Percentiles rank a stretch among this genome's conserved stretches.
Conservation (phyloP, 2,329 filamentous ascomycete species). For the Mycosphaerella arachidis region DNA sequence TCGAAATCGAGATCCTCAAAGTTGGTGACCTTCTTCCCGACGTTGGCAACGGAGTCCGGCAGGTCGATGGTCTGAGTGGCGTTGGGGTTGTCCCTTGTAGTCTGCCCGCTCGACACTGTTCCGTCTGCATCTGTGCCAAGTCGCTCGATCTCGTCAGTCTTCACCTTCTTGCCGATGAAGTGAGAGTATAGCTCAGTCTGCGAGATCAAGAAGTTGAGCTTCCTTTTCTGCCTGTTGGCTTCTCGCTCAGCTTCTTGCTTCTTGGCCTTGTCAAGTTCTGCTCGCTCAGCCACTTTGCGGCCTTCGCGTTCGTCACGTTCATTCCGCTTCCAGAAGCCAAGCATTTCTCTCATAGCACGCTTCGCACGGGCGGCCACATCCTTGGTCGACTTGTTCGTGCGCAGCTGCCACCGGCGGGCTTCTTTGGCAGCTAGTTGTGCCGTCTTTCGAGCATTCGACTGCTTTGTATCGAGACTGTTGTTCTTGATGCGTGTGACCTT, state of each 20-base stretch:
- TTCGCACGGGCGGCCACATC: slow-evolving; percentile 95
- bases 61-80: slow-evolving; percentile 45
- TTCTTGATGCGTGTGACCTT: slow-evolving; percentile 87
- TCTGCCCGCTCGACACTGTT: slow-evolving; percentile 54
- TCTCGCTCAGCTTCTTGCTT: slow-evolving; percentile 96
- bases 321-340: slow-evolving; percentile 98
- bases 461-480: slow-evolving; percentile 78
- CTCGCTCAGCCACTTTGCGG: slow-evolving; percentile 87
- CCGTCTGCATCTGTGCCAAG: slow-evolving; percentile 74
- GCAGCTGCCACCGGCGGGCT: slow-evolving; percentile 92
- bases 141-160: slow-evolving; percentile 89
- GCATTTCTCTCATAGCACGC: slow-evolving; percentile 98
- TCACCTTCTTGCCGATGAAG: slow-evolving; percentile 99
- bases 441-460: slow-evolving; percentile 96
- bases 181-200: slow-evolving; percentile 98
- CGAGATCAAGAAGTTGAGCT: slow-evolving; percentile 98
- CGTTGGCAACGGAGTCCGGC: slow-evolving; percentile 44
- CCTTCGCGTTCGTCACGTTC: slow-evolving; percentile 94
- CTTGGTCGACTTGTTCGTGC: slow-evolving; percentile 97
- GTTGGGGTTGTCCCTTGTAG: slow-evolving; percentile 36
- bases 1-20: slow-evolving; percentile 96
- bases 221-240: slow-evolving; percentile 93
- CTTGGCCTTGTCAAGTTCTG: slow-evolving; percentile 93
- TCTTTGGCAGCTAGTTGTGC: slow-evolving; percentile 95
- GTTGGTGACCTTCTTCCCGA: slow-evolving; percentile 73